Evolutionary conservation across 2,329 filamentous ascomycete genomes (phyloP), one percentile per base, ranked within the genome.

Genomic region (Leptoxyphium fumago): DNA sequence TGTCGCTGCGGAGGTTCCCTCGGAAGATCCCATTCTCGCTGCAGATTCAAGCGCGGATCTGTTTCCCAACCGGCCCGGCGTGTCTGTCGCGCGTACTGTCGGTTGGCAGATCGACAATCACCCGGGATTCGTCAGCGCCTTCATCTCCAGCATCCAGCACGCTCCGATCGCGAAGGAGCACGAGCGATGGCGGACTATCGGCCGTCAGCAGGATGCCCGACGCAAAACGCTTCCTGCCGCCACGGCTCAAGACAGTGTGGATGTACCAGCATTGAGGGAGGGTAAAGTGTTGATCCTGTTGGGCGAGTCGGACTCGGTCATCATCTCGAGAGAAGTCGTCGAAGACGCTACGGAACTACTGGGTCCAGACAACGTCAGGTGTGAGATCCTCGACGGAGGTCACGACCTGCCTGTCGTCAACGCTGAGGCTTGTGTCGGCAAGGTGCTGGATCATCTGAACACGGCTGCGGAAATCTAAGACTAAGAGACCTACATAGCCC

Each of bases 381-480:
- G 79, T 41, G 64, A 69, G 38, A 62, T 74, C 18, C 54, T 84
- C 13, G 68, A 75, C 18, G 79, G 74, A 4, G 82, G 80, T 0
- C 83, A 87, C 57, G 82, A 85, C 54, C 65, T 86, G 47, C 78
- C 77, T 1, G 77, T 84, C 49, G 74, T 74, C 10, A 71, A 71
- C 45, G 75, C 74, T 2, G 63, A 67, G 9, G 72, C 77, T 44
- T 70, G 84, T 45, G 77, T 75, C 1, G 59, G 67, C n/a, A 60
- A 63, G n/a, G 68, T 77, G 34, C 54, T 59, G 41, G 61, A 64
- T 13, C 64, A 67, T 54, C 68, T 65, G 65, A 43, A 47, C 32
- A 9, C 32, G 32, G 11, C 32, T 13, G 3, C 32, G 9, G 15
- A 36, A 36, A 9, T 26, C 21, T 26, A 26, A 7, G 7, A 26